These are phyloP conservation scores for Yamadazyma sp. DNA, from an alignment of 1,139 yeast species.

Conservation along the genomic window DNA sequence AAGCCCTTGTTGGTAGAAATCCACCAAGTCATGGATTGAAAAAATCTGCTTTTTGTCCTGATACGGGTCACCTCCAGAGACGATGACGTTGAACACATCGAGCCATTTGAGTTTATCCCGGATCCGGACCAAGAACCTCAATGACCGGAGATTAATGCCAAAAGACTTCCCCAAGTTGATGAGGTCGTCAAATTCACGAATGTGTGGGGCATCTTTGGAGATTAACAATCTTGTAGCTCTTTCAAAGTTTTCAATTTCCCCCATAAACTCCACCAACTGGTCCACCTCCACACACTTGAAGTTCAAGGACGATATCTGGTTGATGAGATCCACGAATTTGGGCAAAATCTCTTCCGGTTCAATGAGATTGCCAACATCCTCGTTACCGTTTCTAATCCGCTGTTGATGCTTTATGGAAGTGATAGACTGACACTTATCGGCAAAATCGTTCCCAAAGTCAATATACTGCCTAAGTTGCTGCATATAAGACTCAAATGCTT, in stretches of 20 bases:
- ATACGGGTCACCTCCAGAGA: conserved; percentile 44
- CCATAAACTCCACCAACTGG: conserved; percentile 54
- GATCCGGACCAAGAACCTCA: conserved; percentile 48
- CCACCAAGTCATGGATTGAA: conserved; percentile 34
- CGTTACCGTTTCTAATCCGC: conserved; percentile 34
- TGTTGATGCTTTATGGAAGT: conserved; percentile 53
- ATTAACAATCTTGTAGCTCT: conserved; percentile 43
- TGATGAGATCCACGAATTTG: conserved; percentile 35
- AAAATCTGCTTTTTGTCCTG: conserved; percentile 35
- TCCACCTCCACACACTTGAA: conserved; percentile 60
- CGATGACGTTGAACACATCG: conserved; percentile 31
- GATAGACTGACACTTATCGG: conserved; percentile 55
- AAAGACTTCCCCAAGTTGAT: conserved; percentile 57
- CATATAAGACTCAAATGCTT: conserved; percentile 21
- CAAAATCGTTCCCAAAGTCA: conserved; percentile 48
- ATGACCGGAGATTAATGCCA: conserved; percentile 56
- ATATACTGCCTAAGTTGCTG: conserved; percentile 46
- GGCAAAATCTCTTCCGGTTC: conserved; percentile 20
- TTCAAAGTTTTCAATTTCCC: conserved; percentile 56
- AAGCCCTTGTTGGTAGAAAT: conserved; percentile 43
- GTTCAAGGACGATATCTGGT: conserved; percentile 48
- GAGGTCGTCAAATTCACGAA: conserved; percentile 45
- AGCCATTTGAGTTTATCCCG: conserved; percentile 54
- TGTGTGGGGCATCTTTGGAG: conserved; percentile 24
- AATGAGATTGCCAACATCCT: conserved; percentile 11